Evolutionary conservation across 306 rosid species (phyloP).

Genomic region (Luffa acutangula): DNA sequence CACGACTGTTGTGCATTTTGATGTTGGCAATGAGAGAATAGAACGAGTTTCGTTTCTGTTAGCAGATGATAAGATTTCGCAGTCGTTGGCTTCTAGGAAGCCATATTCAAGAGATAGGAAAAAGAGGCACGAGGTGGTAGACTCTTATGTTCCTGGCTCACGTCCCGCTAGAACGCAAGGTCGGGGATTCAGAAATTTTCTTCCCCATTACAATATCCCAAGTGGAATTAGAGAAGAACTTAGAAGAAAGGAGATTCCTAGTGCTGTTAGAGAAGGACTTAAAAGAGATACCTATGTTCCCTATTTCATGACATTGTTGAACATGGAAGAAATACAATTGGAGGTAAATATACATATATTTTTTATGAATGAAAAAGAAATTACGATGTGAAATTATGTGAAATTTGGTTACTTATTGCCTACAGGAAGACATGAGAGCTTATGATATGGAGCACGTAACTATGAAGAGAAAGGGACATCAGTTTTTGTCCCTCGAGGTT

Average conservation of each 20-base stretch:
- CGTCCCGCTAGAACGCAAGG: slow-evolving; percentile 29
- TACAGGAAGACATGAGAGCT: slow-evolving; percentile 78
- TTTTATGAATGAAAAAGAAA: neutral
- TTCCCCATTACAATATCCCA: slow-evolving; percentile 65
- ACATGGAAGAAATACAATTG: slow-evolving; percentile 82
- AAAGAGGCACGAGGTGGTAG: slow-evolving; percentile 40
- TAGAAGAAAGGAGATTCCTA: slow-evolving; percentile 42
- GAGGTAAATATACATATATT: slow-evolving; percentile 39
- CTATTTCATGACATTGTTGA: slow-evolving; percentile 49
- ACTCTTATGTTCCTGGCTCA: slow-evolving; percentile 24
- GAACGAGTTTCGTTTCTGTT: slow-evolving; percentile 77
- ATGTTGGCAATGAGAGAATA: slow-evolving; percentile 47
- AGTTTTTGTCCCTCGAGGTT: slow-evolving; percentile 58
- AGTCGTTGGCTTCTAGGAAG: slow-evolving; percentile 43
- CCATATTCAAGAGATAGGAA: slow-evolving; percentile 48
- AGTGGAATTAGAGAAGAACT: slow-evolving; percentile 36
- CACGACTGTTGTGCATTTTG: slow-evolving; percentile 53
- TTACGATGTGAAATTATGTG: slow-evolving; percentile 6
- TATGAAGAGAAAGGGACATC: slow-evolving; percentile 37
- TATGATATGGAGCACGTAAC: slow-evolving; percentile 52
- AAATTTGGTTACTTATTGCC: slow-evolving; percentile 12
- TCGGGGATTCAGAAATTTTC: slow-evolving; percentile 33
- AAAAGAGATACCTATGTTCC: slow-evolving; percentile 26
- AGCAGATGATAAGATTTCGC: slow-evolving; percentile 74
- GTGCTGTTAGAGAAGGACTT: slow-evolving; percentile 47